These are phyloP conservation scores for Acanthamoeba healyi DNA, from an alignment of 208 protist species.

Conservation along the genomic window DNA sequence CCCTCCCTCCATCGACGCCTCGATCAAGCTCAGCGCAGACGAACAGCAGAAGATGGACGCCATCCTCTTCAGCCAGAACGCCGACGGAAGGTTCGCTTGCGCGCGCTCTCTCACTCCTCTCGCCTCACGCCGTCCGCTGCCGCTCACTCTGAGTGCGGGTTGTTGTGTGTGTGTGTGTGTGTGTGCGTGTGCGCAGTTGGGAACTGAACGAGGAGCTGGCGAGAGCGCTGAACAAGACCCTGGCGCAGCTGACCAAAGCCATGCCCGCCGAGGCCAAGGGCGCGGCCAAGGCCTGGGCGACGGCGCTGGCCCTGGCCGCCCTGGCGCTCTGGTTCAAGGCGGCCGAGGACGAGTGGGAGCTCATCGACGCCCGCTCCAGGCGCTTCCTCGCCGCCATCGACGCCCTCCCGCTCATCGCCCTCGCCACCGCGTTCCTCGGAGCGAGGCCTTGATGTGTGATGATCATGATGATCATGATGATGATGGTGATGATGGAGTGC, in stretches of 20 bases:
- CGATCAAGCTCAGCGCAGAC: background rate
- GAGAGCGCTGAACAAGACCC: background rate
- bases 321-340: constrained; percentile 1
- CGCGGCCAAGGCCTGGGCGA: background rate
- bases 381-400: background rate
- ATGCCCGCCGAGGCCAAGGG: background rate
- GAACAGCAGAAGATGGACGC: constrained; percentile 15
- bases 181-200: background rate
- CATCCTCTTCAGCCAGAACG: constrained; percentile 20
- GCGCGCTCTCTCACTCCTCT: no score
- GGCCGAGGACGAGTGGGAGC: constrained; percentile 25
- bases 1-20: background rate
- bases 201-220: background rate
- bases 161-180: no score
- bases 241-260: background rate
- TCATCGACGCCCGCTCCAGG: background rate
- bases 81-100: background rate
- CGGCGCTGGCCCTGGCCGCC: background rate
- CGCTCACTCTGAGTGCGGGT: no score
- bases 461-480: no score
- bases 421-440: background rate
- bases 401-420: background rate
- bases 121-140: no score
- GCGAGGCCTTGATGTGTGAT: no score
- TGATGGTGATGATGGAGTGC: no score